Base-by-base conservation (phyloP, 805 yeast species). In the Ogataea thermomethanolica region DNA sequence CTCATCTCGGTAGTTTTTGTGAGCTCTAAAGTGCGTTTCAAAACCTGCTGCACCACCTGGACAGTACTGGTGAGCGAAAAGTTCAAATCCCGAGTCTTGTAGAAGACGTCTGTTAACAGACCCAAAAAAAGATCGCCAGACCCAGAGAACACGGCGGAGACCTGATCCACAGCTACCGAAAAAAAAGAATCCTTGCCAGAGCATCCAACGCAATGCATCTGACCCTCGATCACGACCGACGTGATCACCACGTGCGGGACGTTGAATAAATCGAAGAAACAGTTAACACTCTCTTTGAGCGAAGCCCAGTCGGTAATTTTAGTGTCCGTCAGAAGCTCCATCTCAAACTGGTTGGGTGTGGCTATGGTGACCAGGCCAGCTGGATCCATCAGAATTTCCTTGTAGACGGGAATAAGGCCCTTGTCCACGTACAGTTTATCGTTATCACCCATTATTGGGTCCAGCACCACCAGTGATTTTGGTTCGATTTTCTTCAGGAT, bases 381-480 rank as follows among this genome's bases (percentile, higher is more conserved):
- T 2, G 73, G 74, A 4, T 62, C 55, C 9, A 42, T 39, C 25
- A 83, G 56, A n/a, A 81, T 62, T 9, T 66, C 46, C 49, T 67
- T 65, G 54, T 81, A 82, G 2, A 71, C 59, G 0, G 76, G 76
- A 0, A 82, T 65, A 20, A 81, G 70, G 9, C 65, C 71, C 39
- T 71, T 73, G 43, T 72, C 71, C 1, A 91, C 96, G 58, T 91
- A 91, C 3, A 89, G 61, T 42, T 68, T 72, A 1, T 96, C 96
- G 51, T 87, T 82, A 56, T 91, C 98, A 9, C 98, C 98, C 58
- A 91, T 64, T 1, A 91, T 93, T 1, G 98, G 98, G 59, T 91
- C 98, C 35, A 91, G 58, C 4, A 90, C 70, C 80, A 91, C 79
- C 12, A 74, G 61, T 0, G 74, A 65, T 2, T 42, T 33, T 25